Base-by-base conservation (phyloP, 169 alveolate species). In the Cryptosporidium parvum region DNA sequence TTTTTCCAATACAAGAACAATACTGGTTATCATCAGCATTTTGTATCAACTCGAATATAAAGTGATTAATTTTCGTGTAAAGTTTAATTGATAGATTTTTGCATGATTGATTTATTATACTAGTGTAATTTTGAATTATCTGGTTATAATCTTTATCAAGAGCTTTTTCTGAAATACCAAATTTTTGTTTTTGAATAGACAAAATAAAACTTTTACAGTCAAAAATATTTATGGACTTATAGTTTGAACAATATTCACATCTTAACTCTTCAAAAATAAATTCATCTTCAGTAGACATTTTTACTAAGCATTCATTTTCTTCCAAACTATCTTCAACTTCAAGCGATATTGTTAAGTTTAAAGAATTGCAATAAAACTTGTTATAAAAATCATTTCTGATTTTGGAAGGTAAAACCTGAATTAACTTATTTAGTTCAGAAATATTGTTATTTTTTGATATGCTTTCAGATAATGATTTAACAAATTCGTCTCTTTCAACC, bases 21-120 rank as follows among this genome's bases (percentile, higher is more conserved):
- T 92, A 92, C 9, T 44, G 29, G 31, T 92, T 92, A 84, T 92
- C 94, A 48, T 92, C 94, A 3, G 94, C 94, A 51, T 92, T 92
- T 80, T 92, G 94, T 29, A 92, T 59, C 9, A 92, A 62, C 48
- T 92, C 94, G 58, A 61, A 61, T 48, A 73, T 73, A 21, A 92
- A 65, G 31, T 92, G 94, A 4, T 53, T 48, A 0, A 69, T 52
- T 29, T 29, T 70, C 48, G 70, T 48, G 51, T 92, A 92, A 14
- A 92, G 86, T 45, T 92, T 87, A n/a, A 67, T 85, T 12, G 91
- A 68, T 33, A 92, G 52, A 39, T 92, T 70, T 33, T 85, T 35
- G 4, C 89, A 59, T 10, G 89, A 62, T 29, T 48, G 73, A 18
- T 80, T 67, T 10, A 80, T 80, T 42, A 80, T 59, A 37, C 37